phyloP scores from a whole-genome alignment of 2,329 filamentous ascomycete genomes.

The Ophiocordyceps robertsii region DNA sequence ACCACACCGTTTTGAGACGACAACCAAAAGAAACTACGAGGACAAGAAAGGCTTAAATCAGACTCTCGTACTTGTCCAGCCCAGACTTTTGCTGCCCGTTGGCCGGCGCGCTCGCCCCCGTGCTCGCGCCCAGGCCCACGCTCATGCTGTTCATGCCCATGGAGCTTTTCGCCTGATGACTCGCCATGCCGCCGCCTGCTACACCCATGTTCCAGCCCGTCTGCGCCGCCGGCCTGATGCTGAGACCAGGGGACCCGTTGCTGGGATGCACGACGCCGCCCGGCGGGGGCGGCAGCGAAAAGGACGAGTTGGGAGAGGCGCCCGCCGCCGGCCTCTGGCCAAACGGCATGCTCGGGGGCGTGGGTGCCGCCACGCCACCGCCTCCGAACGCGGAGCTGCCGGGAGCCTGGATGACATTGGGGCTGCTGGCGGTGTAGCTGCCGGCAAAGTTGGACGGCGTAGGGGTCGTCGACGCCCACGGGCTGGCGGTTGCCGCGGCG shows the following conservation, averaged over 20 bases:
- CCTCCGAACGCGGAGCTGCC: slow-evolving; percentile 18
- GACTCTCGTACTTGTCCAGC: slow-evolving; percentile 55
- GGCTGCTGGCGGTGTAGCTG: slow-evolving; percentile 10
- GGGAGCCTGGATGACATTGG: slow-evolving; percentile 7
- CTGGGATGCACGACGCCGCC: slow-evolving; percentile 8
- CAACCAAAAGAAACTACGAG: background rate
- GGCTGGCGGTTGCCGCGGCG: slow-evolving; percentile 25
- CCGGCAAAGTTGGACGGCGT: slow-evolving; percentile 10
- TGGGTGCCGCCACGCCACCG: slow-evolving; percentile 22
- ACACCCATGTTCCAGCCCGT: slow-evolving; percentile 11
- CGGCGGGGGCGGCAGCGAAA: slow-evolving; percentile 45
- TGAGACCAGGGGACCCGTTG: slow-evolving; percentile 26
- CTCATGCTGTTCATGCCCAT: background rate
- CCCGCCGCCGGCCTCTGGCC: slow-evolving; percentile 25
- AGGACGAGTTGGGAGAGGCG: slow-evolving; percentile 28
- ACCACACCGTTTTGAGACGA: background rate
- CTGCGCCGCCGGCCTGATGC: slow-evolving; percentile 28
- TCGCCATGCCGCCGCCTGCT: slow-evolving; percentile 6
- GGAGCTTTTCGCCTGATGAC: slow-evolving; percentile 4
- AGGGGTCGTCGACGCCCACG: slow-evolving; percentile 27
- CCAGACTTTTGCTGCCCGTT: slow-evolving; percentile 31
- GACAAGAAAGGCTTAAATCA: slow-evolving; percentile 31
- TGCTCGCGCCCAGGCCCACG: background rate
- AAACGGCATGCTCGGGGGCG: slow-evolving; percentile 34
- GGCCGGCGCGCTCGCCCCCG: slow-evolving; percentile 6